Evolutionary conservation across 805 yeast genomes (phyloP).

Genomic region (Scheffersomyces ergatensis): DNA sequence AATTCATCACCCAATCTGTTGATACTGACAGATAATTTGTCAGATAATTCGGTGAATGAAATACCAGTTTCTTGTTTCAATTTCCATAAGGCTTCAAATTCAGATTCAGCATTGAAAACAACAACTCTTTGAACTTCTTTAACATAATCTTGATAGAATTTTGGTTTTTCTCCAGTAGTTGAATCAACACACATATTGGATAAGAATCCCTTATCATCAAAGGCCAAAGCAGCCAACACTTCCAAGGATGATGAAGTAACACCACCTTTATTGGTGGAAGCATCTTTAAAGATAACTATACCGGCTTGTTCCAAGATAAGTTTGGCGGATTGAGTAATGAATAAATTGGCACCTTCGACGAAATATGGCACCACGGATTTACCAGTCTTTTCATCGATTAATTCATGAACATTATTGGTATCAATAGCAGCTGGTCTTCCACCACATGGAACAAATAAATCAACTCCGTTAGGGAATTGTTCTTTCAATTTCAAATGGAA

Average conservation of each 20-base stretch:
- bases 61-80: slow-evolving; percentile 63
- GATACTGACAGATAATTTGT: slow-evolving; percentile 76
- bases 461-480: slow-evolving; percentile 60
- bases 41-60: slow-evolving; percentile 71
- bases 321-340: slow-evolving; percentile 93
- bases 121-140: slow-evolving; percentile 75
- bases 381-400: slow-evolving; percentile 75
- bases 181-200: slow-evolving; percentile 73
- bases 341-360: slow-evolving; percentile 97
- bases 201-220: slow-evolving; percentile 81
- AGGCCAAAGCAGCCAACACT: slow-evolving; percentile 89
- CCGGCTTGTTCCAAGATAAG: slow-evolving; percentile 84
- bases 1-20: slow-evolving; percentile 85
- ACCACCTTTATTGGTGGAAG: slow-evolving; percentile 97
- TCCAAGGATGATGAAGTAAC: slow-evolving; percentile 96
- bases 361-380: slow-evolving; percentile 77
- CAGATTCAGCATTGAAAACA: slow-evolving; percentile 74
- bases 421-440: slow-evolving; percentile 98
- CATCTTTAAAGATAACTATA: slow-evolving; percentile 85
- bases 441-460: slow-evolving; percentile 96
- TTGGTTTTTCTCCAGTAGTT: slow-evolving; percentile 54
- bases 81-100: slow-evolving; percentile 85
- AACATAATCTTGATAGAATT: slow-evolving; percentile 81
- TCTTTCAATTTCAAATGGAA: slow-evolving; percentile 78
- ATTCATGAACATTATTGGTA: slow-evolving; percentile 69